A percentile compares a stretch with the other conserved stretches of the same genome.
phyloP scores from a whole-genome alignment of 805 yeast species.

The Isabelozyma rhagii region DNA sequence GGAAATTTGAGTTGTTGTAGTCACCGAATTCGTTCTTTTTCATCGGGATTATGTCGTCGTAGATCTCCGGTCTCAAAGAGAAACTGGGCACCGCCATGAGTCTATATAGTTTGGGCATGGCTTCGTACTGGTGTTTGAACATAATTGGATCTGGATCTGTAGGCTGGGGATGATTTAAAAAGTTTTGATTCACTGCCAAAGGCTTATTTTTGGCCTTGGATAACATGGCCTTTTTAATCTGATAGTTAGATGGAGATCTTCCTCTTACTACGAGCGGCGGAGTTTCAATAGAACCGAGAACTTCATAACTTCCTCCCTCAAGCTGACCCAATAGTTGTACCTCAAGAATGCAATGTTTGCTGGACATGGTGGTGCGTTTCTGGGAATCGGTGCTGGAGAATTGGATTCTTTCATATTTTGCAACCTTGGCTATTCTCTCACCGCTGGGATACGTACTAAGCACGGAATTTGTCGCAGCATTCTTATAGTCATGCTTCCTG shows the following conservation, averaged over 20 bases:
- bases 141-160: background rate
- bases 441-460: constrained; percentile 44
- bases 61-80: background rate
- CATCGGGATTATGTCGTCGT: background rate
- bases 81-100: background rate
- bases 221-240: background rate
- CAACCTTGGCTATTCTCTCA: constrained; percentile 51
- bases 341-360: constrained; percentile 48
- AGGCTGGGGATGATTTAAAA: background rate
- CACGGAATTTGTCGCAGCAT: constrained; percentile 11
- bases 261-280: constrained; percentile 64
- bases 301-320: constrained; percentile 27
- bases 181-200: background rate
- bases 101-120: background rate
- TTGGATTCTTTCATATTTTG: constrained; percentile 67
- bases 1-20: background rate
- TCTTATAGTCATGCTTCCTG: constrained; percentile 1
- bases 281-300: constrained; percentile 47
- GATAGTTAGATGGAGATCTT: constrained; percentile 63
- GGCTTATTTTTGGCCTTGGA: background rate
- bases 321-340: constrained; percentile 50
- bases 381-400: constrained; percentile 55
- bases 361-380: constrained; percentile 39
- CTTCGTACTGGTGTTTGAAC: background rate
- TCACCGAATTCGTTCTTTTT: background rate